These are phyloP conservation scores for Pleurotus cornucopiae DNA, from an alignment of 768 basidiomycete species.

Conservation along the genomic window DNA sequence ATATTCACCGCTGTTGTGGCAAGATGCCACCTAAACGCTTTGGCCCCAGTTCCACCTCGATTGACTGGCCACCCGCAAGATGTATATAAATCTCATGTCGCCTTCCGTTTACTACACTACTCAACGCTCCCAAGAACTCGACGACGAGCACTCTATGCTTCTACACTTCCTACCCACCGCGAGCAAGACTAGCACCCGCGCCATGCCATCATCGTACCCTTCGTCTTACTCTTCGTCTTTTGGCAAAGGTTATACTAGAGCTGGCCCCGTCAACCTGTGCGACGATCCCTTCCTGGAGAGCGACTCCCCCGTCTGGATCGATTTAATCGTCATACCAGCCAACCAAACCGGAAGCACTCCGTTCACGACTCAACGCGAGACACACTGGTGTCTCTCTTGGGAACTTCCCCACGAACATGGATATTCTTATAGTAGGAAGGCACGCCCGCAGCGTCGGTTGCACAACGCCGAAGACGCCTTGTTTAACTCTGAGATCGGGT, in stretches of 20 bases:
- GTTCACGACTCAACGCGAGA: background rate
- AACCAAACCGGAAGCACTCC: background rate
- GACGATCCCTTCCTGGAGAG: background rate
- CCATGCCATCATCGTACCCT: too few relatives aligned
- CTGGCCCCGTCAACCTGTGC: background rate
- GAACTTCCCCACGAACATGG: background rate
- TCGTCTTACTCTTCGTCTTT: background rate
- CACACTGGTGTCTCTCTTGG: background rate
- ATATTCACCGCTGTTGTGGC: too few relatives aligned
- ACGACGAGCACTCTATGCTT: too few relatives aligned
- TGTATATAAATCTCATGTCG: too few relatives aligned
- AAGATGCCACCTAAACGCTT: too few relatives aligned
- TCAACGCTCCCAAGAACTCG: too few relatives aligned
- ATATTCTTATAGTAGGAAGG: background rate
- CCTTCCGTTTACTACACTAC: too few relatives aligned
- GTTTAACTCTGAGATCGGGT: background rate
- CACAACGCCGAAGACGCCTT: background rate
- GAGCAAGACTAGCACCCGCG: too few relatives aligned
- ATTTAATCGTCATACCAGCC: background rate
- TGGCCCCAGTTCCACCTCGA: too few relatives aligned
- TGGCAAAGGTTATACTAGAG: background rate
- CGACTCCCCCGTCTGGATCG: background rate
- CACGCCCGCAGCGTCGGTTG: background rate
- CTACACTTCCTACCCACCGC: too few relatives aligned
- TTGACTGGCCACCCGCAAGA: too few relatives aligned